Conservation (phyloP, 116 monocot species). For the Phalaenopsis hybrid region DNA sequence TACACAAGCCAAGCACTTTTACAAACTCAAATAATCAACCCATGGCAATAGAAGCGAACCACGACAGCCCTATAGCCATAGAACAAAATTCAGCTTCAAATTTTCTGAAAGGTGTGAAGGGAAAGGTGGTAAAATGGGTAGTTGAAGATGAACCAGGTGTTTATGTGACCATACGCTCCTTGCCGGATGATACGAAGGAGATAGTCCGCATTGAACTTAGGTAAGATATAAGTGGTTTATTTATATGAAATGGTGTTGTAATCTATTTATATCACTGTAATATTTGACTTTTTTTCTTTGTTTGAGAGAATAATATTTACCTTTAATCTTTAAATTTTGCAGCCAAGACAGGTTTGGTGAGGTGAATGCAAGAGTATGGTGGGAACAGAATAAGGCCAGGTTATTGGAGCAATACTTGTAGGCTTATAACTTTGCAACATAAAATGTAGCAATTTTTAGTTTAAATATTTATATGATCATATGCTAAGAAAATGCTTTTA, state of each 20-base stretch:
- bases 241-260: background rate
- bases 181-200: slow-evolving; percentile 27
- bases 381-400: slow-evolving; percentile 42
- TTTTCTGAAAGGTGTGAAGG: background rate
- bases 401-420: slow-evolving; percentile 19
- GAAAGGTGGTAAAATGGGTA: slow-evolving; percentile 26
- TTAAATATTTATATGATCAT: too few species aligned
- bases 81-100: background rate
- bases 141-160: slow-evolving; percentile 51
- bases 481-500: too few species aligned
- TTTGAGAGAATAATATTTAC: too few species aligned
- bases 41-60: background rate
- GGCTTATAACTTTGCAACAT: too few species aligned
- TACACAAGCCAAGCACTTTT: background rate
- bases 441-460: too few species aligned
- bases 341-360: slow-evolving; percentile 32
- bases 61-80: too few species aligned
- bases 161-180: slow-evolving; percentile 20
- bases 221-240: slow-evolving; percentile 8
- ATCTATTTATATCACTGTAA: background rate
- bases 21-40: background rate
- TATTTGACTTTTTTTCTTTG: background rate
- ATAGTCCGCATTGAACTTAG: slow-evolving; percentile 32
- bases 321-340: background rate
- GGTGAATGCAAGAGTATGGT: slow-evolving; percentile 48